These are phyloP conservation scores for Austroboletus niveus DNA, from an alignment of 1,284 basidiomycete genomes.

Conservation along the genomic window DNA sequence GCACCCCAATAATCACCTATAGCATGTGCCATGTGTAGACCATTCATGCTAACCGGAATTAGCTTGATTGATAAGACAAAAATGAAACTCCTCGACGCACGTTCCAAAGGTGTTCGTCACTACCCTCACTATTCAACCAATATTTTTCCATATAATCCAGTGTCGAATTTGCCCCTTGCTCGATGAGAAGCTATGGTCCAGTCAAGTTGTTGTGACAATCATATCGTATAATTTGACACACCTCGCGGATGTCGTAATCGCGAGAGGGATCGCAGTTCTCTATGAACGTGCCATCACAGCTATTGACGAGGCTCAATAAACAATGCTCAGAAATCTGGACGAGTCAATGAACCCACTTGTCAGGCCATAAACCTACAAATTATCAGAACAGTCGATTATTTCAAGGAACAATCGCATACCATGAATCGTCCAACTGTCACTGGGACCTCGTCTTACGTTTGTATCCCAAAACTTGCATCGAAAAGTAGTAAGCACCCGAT, in stretches of 20 bases:
- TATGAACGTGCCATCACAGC: slow-evolving; percentile 67
- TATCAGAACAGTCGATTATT: slow-evolving; percentile 9
- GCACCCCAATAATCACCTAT: slow-evolving; percentile 41
- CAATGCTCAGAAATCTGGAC: slow-evolving; percentile 37
- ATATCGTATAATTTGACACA: slow-evolving; percentile 29
- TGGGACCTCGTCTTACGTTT: slow-evolving; percentile 60
- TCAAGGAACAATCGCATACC: slow-evolving; percentile 41
- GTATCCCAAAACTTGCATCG: slow-evolving; percentile 59
- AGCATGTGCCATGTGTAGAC: slow-evolving; percentile 74
- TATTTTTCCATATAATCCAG: slow-evolving; percentile 68
- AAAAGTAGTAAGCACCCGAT: slow-evolving; percentile 37
- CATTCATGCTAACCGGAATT: slow-evolving; percentile 57
- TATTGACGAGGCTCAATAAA: slow-evolving; percentile 37
- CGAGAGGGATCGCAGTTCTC: slow-evolving; percentile 66
- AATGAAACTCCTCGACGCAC: slow-evolving; percentile 51
- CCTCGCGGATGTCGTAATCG: slow-evolving; percentile 54
- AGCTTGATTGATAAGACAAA: slow-evolving; percentile 1
- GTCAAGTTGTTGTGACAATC: slow-evolving; percentile 15
- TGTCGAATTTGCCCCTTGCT: slow-evolving; percentile 58
- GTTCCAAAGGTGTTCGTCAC: slow-evolving; percentile 69
- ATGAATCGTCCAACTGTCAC: slow-evolving; percentile 73
- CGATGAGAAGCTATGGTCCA: slow-evolving; percentile 49
- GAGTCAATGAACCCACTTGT: slow-evolving; percentile 46
- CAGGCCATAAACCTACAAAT: slow-evolving; percentile 62
- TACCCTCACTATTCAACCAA: slow-evolving; percentile 65